Conservation (phyloP, 164 flowering plant species). For the Hamamelis virginiana region DNA sequence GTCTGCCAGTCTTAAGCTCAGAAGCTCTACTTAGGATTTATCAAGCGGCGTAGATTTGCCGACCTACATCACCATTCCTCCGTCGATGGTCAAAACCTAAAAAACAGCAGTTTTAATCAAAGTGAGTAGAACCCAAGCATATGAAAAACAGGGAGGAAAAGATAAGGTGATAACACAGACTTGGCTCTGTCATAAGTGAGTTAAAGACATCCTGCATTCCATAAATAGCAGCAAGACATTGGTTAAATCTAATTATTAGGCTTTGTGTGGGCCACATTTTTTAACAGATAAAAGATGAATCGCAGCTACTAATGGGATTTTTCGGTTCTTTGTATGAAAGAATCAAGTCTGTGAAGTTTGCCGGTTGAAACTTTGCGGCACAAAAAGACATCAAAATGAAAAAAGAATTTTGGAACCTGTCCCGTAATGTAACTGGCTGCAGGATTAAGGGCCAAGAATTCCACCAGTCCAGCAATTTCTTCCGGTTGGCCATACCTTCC, state of each 20-base stretch:
- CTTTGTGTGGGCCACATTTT: not conserved
- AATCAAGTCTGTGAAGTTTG: not conserved
- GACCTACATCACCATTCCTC: constrained; percentile 57
- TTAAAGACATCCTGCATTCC: not conserved
- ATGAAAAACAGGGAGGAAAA: not conserved
- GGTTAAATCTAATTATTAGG: not conserved
- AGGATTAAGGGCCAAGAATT: constrained; percentile 57
- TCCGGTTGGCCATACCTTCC: constrained; percentile 64
- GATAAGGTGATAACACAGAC: not conserved
- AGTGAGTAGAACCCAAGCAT: not conserved
- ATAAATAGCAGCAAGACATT: too few species aligned
- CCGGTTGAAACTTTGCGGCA: constrained; percentile 3
- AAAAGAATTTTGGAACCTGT: constrained; percentile 29
- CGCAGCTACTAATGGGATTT: not conserved
- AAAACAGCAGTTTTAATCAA: not conserved
- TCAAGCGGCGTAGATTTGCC: not conserved
- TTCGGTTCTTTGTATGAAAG: not conserved
- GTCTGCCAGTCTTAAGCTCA: not conserved
- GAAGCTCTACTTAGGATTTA: not conserved
- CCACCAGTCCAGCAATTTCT: constrained; percentile 65
- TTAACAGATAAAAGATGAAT: not conserved
- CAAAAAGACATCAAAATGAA: not conserved
- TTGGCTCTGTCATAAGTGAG: not conserved
- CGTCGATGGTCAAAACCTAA: constrained; percentile 58
- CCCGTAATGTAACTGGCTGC: constrained; percentile 61